A percentile compares a stretch with the other conserved stretches of the same genome.
Evolutionary conservation across 2,329 filamentous ascomycete species (phyloP).

Genomic region (Zymoseptoria passerinii): DNA sequence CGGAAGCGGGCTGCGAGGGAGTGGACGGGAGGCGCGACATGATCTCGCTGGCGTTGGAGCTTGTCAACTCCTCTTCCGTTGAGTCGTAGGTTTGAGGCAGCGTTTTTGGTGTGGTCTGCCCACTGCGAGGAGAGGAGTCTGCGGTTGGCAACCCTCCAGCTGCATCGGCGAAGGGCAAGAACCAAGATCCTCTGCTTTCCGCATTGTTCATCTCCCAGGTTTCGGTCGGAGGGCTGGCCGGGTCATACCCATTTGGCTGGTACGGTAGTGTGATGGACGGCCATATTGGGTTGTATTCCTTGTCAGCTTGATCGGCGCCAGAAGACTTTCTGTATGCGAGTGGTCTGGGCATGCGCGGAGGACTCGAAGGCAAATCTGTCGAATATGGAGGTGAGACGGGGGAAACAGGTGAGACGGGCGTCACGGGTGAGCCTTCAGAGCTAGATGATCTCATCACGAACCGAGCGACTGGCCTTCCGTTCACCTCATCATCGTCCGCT

Average conservation of each 20-base stretch:
- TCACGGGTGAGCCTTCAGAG: neutral
- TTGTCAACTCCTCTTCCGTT: slow-evolving; percentile 20
- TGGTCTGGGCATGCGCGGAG: slow-evolving; percentile 14
- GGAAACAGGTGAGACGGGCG: neutral
- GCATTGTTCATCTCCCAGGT: slow-evolving; percentile 4
- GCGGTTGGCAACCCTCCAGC: slow-evolving; percentile 13
- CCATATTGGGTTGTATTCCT: slow-evolving; percentile 25
- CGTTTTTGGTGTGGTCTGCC: slow-evolving; percentile 21
- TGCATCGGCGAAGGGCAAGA: slow-evolving; percentile 15
- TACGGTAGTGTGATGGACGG: slow-evolving; percentile 14
- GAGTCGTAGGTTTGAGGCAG: slow-evolving; percentile 1
- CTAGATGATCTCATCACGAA: neutral
- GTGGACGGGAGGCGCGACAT: slow-evolving; percentile 14
- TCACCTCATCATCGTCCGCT: neutral
- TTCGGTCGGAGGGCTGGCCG: slow-evolving; percentile 19
- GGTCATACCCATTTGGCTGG: slow-evolving; percentile 23
- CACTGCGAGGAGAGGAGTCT: slow-evolving; percentile 6
- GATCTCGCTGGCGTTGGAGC: slow-evolving; percentile 28
- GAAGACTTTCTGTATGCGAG: neutral
- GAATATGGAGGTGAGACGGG: neutral
- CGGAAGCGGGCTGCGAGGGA: slow-evolving; percentile 5
- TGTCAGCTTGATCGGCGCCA: slow-evolving; percentile 1
- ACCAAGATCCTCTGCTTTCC: slow-evolving; percentile 12
- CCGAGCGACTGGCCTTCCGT: neutral
- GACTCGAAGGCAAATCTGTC: slow-evolving; percentile 20